Percentiles rank a stretch among this genome's conserved stretches.
phyloP scores from a whole-genome alignment of 805 yeast species.

The Torulaspora franciscae region DNA sequence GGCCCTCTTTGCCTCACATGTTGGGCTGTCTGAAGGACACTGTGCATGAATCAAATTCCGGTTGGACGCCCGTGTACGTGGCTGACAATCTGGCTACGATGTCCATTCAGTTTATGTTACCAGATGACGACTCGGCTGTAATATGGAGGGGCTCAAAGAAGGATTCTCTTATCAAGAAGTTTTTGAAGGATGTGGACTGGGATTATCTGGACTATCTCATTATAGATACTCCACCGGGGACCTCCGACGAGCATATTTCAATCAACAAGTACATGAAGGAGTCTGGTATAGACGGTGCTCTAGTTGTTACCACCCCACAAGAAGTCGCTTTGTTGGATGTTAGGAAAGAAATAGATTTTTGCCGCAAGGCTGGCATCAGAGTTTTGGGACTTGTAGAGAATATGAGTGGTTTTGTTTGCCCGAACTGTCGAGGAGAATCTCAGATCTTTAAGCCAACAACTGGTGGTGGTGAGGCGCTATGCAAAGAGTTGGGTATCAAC shows the following conservation, averaged over 20 bases:
- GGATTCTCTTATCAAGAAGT: conserved; percentile 87
- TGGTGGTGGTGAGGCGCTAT: conserved; percentile 87
- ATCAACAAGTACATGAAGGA: conserved; percentile 85
- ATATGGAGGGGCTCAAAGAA: conserved; percentile 98
- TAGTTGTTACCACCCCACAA: conserved; percentile 94
- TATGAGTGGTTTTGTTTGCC: conserved; percentile 98
- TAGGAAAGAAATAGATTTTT: conserved; percentile 91
- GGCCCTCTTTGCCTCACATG: conserved; percentile 94
- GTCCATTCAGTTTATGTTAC: conserved; percentile 93
- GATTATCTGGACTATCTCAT: conserved; percentile 71
- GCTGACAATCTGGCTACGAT: conserved; percentile 92
- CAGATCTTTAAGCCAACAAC: conserved; percentile 91
- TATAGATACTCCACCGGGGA: conserved; percentile 98
- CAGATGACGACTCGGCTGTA: conserved; percentile 86
- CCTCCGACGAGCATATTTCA: conserved; percentile 93
- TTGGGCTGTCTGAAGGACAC: conserved; percentile 84
- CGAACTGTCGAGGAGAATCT: conserved; percentile 84
- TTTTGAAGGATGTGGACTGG: conserved; percentile 94
- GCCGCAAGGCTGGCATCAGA: conserved; percentile 82
- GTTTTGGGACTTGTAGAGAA: conserved; percentile 91
- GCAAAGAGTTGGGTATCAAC: conserved; percentile 70
- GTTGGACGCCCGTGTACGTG: conserved; percentile 96
- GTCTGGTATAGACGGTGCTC: conserved; percentile 90
- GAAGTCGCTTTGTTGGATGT: conserved; percentile 95
- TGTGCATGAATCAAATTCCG: conserved; percentile 82